These are phyloP conservation scores for Graphiopsis chlorocephala DNA, from an alignment of 2,329 filamentous ascomycete genomes.

Conservation along the genomic window DNA sequence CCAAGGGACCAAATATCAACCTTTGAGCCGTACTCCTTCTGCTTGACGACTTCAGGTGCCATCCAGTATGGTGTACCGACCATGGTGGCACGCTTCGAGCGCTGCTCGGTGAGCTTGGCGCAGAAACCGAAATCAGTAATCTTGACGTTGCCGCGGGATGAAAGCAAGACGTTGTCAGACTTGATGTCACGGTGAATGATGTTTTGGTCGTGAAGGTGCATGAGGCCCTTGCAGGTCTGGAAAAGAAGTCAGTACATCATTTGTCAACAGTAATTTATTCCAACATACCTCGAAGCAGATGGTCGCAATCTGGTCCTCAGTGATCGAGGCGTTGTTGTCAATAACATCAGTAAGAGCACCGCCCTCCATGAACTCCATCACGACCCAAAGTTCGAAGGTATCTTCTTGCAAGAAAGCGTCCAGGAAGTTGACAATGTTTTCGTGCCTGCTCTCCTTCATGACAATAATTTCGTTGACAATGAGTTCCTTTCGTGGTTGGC, in stretches of 20 bases:
- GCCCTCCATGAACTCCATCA: conserved; percentile 99
- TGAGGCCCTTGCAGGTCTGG: conserved; percentile 90
- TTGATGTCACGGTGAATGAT: conserved; percentile 99
- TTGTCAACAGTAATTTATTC: neutral
- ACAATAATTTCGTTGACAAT: conserved; percentile 99
- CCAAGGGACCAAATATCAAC: conserved; percentile 98
- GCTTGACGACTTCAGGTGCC: conserved; percentile 98
- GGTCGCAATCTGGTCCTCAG: conserved; percentile 94
- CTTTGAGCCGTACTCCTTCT: conserved; percentile 97
- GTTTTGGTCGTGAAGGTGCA: conserved; percentile 91
- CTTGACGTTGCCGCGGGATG: conserved; percentile 92
- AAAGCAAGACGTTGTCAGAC: conserved; percentile 95
- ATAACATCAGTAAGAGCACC: conserved; percentile 97
- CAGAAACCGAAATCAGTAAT: conserved; percentile 98
- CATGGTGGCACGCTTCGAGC: conserved; percentile 97
- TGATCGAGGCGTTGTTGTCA: conserved; percentile 92
- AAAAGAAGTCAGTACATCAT: conserved; percentile 27
- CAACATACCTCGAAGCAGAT: conserved; percentile 86
- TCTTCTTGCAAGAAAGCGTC: conserved; percentile 96
- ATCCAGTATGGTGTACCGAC: conserved; percentile 99
- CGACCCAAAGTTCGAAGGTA: conserved; percentile 94
- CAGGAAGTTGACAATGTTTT: conserved; percentile 98
- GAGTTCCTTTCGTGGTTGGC: conserved; percentile 94
- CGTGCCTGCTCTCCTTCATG: conserved; percentile 98
- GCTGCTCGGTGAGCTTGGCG: conserved; percentile 94